Percentiles rank a stretch among this genome's conserved stretches.
Evolutionary conservation across 2,329 filamentous ascomycete species (phyloP).

Genomic region (Dryadomyces quercivorus): DNA sequence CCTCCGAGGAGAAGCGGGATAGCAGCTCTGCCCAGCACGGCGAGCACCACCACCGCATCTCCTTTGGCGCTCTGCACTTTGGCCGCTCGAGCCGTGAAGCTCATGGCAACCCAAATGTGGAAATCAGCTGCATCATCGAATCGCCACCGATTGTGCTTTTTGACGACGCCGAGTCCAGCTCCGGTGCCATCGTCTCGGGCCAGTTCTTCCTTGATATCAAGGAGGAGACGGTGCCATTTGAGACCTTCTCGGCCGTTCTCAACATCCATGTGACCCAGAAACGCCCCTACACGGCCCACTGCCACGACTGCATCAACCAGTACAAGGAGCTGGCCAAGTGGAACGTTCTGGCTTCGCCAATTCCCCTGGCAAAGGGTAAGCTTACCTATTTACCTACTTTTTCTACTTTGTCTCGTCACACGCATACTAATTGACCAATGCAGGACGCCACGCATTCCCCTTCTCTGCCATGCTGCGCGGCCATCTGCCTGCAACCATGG

Average conservation of each 20-base stretch:
- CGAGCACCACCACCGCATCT: constrained; percentile 27
- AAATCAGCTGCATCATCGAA: constrained; percentile 55
- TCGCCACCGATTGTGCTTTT: constrained; percentile 80
- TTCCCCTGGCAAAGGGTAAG: constrained; percentile 36
- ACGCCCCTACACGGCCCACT: constrained; percentile 70
- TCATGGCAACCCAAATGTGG: constrained; percentile 25
- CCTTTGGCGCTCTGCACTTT: constrained; percentile 29
- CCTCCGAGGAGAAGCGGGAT: constrained; percentile 8
- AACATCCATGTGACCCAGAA: constrained; percentile 62
- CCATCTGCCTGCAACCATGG: constrained; percentile 71
- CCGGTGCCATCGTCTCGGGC: constrained; percentile 75
- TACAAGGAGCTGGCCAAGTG: constrained; percentile 66
- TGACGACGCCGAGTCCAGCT: constrained; percentile 60
- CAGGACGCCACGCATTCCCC: constrained; percentile 64
- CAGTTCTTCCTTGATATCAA: constrained; percentile 64
- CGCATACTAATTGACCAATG: not conserved
- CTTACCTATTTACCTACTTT: not conserved
- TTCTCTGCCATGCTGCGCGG: constrained; percentile 82
- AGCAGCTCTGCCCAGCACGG: constrained; percentile 15
- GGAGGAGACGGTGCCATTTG: constrained; percentile 53
- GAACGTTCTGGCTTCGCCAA: constrained; percentile 55
- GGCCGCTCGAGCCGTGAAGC: constrained; percentile 28
- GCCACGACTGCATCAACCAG: constrained; percentile 61
- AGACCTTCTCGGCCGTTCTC: constrained; percentile 62
- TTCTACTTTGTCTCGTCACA: no score